Base-by-base conservation (phyloP, 257 asterid species). In the Lithospermum erythrorhizon region DNA sequence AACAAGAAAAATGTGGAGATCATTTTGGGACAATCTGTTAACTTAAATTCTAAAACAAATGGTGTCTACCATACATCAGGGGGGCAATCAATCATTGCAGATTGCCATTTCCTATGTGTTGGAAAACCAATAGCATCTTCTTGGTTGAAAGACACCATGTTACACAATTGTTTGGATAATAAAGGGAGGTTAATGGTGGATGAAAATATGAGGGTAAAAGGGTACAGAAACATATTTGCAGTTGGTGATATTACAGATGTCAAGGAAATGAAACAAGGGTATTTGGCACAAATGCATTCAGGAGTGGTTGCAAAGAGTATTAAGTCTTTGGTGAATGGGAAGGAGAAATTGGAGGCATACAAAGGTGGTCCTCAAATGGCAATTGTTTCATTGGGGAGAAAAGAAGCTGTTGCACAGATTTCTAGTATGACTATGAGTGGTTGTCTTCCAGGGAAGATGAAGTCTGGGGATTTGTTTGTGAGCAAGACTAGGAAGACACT, bases 321-420 rank as follows among this genome's bases (percentile, higher is more conserved):
- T 0, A 55, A 55, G 16, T 2, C 27, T 19, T 15, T 55, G 58
- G 23, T 55, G 58, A 55, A 21, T 11, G 58, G 58, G 11, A 55
- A 19, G n/a, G 58, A 55, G 21, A 55, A 55, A 29, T 14, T 55
- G 6, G 58, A 55, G 1, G 23, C 27, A 21, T 55, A 55, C 10
- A 55, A 55, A 21, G 58, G 58, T 55, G 58, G 58, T 19, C 58
- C 22, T n/a, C 58, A 55, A 55, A 55, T 55, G 58, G 58, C 58
- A 29, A 55, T 55, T 55, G 58, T 55, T 55, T 55, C 58, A 22
- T 19, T 55, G 14, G 58, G 58, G 8, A 18, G 56, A 16, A 53
- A 53, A 3, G 21, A 53, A 16, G 56, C 56, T 8, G 56, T 53
- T 8, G 58, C 58, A 0, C 58, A 55, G 23, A 55, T 55, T 21